These are phyloP conservation scores for Candida broadrunensis DNA, from an alignment of 805 yeast genomes.

Conservation along the genomic window DNA sequence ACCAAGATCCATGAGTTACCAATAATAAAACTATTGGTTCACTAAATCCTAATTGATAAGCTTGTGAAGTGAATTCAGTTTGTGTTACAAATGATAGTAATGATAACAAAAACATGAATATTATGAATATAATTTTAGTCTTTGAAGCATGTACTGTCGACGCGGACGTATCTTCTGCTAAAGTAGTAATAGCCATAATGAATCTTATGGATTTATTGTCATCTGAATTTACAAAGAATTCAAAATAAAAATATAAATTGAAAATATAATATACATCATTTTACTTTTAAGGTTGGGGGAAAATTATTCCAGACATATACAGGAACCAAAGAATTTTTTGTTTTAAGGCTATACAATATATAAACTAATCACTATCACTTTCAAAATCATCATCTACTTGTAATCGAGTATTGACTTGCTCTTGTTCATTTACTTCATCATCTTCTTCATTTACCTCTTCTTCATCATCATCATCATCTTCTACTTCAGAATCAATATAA, in stretches of 20 bases:
- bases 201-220: no score
- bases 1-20: conserved; percentile 79
- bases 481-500: conserved; percentile 27
- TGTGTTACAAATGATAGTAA: conserved; percentile 66
- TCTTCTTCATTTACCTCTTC: conserved; percentile 11
- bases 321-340: no score
- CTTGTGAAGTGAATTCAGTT: conserved; percentile 74
- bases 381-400: conserved; percentile 16
- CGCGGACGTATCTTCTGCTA: conserved; percentile 11
- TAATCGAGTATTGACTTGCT: not conserved
- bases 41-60: conserved; percentile 55
- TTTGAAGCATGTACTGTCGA: conserved; percentile 25
- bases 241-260: no score
- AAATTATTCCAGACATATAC: no score
- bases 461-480: conserved; percentile 13
- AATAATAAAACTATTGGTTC: conserved; percentile 69
- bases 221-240: no score
- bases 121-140: conserved; percentile 36
- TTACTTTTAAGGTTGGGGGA: no score
- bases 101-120: conserved; percentile 30
- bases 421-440: not conserved
- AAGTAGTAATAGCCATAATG: conserved; percentile 33
- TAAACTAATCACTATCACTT: conserved; percentile 40
- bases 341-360: no score
- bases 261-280: no score